Evolutionary conservation across 176 grass and related monocot genomes (phyloP).

Genomic region (Tuctoria greenei): DNA sequence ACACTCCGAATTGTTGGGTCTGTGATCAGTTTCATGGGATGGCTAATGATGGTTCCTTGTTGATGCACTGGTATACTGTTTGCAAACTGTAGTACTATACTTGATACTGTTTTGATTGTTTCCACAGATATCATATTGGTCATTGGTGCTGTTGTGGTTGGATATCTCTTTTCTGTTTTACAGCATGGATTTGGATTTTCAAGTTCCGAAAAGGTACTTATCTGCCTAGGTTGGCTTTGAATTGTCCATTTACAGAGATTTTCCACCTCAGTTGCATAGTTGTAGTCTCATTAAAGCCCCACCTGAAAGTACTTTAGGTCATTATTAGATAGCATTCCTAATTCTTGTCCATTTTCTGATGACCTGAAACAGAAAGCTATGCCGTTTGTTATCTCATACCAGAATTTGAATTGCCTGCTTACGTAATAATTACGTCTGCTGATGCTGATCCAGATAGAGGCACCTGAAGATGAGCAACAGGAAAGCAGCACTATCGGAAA

Average conservation of each 20-base stretch:
- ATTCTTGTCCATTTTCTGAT: background rate
- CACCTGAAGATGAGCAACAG: constrained; percentile 41
- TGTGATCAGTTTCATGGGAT: constrained; percentile 28
- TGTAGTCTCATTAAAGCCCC: background rate
- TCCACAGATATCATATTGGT: constrained; percentile 81
- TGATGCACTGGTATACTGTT: background rate
- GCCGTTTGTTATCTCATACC: background rate
- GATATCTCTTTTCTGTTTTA: constrained; percentile 87
- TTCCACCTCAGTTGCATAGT: background rate
- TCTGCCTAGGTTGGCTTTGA: background rate
- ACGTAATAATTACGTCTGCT: background rate
- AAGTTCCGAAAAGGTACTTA: constrained; percentile 54
- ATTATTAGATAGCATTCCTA: background rate
- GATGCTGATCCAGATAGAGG: constrained; percentile 52
- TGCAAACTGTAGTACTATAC: background rate
- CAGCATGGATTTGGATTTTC: constrained; percentile 84
- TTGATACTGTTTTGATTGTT: constrained; percentile 38
- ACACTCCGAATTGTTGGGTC: background rate
- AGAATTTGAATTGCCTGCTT: background rate
- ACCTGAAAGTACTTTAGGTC: background rate
- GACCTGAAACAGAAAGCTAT: background rate
- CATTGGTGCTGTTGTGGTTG: constrained; percentile 80
- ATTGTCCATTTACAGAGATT: background rate
- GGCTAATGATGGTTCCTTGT: background rate
- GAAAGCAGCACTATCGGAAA: constrained; percentile 44